These are phyloP conservation scores for Quercus tomentella DNA, from an alignment of 331 rosid genomes.

Conservation along the genomic window DNA sequence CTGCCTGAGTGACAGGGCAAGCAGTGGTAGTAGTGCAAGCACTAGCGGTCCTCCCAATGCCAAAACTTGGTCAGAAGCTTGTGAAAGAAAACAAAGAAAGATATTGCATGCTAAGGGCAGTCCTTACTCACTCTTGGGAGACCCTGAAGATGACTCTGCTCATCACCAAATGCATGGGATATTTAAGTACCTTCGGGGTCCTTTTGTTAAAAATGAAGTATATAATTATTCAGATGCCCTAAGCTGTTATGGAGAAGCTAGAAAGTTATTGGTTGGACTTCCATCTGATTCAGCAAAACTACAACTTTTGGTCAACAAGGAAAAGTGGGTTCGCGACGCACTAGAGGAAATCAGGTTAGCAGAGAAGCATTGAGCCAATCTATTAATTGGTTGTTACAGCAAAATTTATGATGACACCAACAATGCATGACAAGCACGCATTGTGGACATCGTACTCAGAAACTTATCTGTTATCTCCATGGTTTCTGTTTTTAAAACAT, in stretches of 20 bases:
- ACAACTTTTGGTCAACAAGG: slow-evolving; percentile 63
- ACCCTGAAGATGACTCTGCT: slow-evolving; percentile 32
- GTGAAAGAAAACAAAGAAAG: slow-evolving; percentile 61
- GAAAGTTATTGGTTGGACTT: slow-evolving; percentile 55
- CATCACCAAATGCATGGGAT: slow-evolving; percentile 56
- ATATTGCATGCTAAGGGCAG: slow-evolving; percentile 38
- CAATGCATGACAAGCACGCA: slow-evolving; percentile 53
- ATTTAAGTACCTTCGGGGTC: slow-evolving; percentile 75
- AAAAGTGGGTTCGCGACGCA: slow-evolving; percentile 93
- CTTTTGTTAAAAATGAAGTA: slow-evolving; percentile 51
- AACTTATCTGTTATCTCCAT: neutral
- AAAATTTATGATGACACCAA: slow-evolving; percentile 85
- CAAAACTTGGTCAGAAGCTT: slow-evolving; percentile 26
- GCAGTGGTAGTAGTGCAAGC: slow-evolving; percentile 94
- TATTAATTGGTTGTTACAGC: slow-evolving; percentile 28
- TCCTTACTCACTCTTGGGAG: slow-evolving; percentile 37
- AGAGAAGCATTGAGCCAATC: slow-evolving; percentile 45
- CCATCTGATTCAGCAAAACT: slow-evolving; percentile 65
- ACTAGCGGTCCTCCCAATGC: slow-evolving; percentile 37
- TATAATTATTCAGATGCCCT: slow-evolving; percentile 57
- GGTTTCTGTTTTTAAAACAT: neutral
- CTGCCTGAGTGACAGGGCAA: slow-evolving; percentile 92
- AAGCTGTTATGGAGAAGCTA: slow-evolving; percentile 80
- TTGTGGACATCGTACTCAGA: slow-evolving; percentile 54
- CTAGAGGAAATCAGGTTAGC: slow-evolving; percentile 73